phyloP scores from a whole-genome alignment of 139 green algal genomes.

The Mesostigma viride region DNA sequence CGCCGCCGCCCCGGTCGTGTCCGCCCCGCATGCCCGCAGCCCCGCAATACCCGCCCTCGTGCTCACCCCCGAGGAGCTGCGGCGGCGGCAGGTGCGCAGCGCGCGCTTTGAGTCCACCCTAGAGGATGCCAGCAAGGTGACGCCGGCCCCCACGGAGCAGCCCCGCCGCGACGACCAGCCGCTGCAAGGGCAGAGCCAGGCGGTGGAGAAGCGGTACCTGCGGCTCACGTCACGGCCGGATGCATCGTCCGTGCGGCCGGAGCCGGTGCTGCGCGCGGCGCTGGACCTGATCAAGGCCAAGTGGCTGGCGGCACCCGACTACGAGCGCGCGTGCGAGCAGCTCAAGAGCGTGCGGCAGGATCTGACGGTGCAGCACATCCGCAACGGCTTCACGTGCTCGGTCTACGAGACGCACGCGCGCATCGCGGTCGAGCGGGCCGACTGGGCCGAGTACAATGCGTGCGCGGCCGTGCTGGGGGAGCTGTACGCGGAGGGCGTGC shows the following conservation, averaged over 20 bases:
- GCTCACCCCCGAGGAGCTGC: not conserved
- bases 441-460: constrained; percentile 58
- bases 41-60: no score
- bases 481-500: constrained; percentile 48
- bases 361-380: constrained; percentile 54
- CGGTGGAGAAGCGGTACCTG: constrained; percentile 45
- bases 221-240: constrained; percentile 33
- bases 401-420: constrained; percentile 56
- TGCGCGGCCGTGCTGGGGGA: constrained; percentile 46
- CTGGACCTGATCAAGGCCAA: constrained; percentile 43
- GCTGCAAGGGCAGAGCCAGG: no score
- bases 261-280: constrained; percentile 30
- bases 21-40: no score
- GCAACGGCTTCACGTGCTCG: constrained; percentile 22
- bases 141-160: no score
- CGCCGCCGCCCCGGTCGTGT: no score
- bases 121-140: no score
- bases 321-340: constrained; percentile 49
- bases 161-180: no score
- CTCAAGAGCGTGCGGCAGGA: constrained; percentile 68
- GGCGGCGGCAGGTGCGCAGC: not conserved
- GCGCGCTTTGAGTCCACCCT: not conserved
- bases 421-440: constrained; percentile 46
- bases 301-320: constrained; percentile 30
- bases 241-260: constrained; percentile 18